Percentiles rank a stretch among this genome's conserved stretches.
Evolutionary conservation across 331 rosid genomes (phyloP).

Genomic region (Erythrophleum ivorense): DNA sequence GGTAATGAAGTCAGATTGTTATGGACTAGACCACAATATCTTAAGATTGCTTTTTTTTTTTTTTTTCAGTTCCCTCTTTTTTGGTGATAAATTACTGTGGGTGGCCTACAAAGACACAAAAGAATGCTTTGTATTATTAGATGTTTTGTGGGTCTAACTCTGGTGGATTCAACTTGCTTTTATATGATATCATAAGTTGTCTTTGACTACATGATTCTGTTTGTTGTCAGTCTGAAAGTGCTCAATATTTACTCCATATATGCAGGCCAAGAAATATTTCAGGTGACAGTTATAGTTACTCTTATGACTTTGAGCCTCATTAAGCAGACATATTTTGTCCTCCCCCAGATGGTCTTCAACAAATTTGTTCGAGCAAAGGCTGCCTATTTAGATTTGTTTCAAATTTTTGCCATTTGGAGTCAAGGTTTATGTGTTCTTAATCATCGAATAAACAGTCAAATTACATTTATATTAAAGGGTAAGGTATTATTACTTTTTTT

Average conservation of each 20-base stretch:
- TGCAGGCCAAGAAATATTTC: conserved; percentile 64
- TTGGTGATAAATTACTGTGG: neutral
- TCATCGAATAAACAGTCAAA: conserved; percentile 29
- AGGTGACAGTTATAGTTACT: conserved; percentile 41
- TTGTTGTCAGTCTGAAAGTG: conserved; percentile 32
- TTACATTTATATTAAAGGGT: conserved; percentile 31
- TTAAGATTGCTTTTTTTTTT: neutral
- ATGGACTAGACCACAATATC: neutral
- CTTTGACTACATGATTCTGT: conserved; percentile 27
- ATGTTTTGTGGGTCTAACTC: conserved; percentile 17
- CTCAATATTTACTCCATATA: conserved; percentile 16
- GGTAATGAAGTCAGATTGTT: neutral
- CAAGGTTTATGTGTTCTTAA: conserved; percentile 25
- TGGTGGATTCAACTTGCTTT: conserved; percentile 19
- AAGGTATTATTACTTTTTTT: conserved; percentile 23
- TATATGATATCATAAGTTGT: neutral
- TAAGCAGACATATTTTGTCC: conserved; percentile 15
- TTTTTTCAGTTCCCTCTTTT: neutral
- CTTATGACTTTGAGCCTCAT: conserved; percentile 36
- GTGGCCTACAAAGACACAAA: conserved; percentile 10
- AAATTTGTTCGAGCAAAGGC: conserved; percentile 24
- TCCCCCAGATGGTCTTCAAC: conserved; percentile 19
- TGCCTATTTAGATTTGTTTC: conserved; percentile 18
- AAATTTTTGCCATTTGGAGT: conserved; percentile 26
- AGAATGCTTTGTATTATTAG: conserved; percentile 19